phyloP scores from a whole-genome alignment of 2,329 filamentous ascomycete species.

The Lizonia empirigonia region DNA sequence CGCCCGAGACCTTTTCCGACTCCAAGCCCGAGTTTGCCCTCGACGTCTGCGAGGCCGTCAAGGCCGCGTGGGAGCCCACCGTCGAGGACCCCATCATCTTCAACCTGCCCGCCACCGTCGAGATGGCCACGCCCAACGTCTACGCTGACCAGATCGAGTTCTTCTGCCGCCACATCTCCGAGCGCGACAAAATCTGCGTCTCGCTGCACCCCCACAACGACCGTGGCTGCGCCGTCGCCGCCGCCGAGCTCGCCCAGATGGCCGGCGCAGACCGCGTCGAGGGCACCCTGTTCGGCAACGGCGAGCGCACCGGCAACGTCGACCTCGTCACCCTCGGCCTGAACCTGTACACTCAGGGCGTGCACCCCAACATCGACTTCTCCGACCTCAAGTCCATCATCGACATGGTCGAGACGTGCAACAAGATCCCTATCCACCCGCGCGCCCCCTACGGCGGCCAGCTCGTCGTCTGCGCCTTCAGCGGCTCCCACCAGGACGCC shows the following conservation, averaged over 20 bases:
- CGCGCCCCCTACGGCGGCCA: slow-evolving; percentile 90
- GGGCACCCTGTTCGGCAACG: slow-evolving; percentile 92
- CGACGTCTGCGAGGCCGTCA: slow-evolving; percentile 87
- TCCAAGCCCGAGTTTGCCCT: slow-evolving; percentile 82
- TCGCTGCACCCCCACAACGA: slow-evolving; percentile 96
- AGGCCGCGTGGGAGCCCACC: slow-evolving; percentile 86
- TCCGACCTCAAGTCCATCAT: slow-evolving; percentile 87
- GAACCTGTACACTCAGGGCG: slow-evolving; percentile 93
- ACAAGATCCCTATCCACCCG: slow-evolving; percentile 91
- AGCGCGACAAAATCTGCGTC: slow-evolving; percentile 85
- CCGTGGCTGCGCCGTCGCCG: slow-evolving; percentile 85
- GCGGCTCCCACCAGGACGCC: slow-evolving; percentile 90
- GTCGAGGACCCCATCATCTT: slow-evolving; percentile 86
- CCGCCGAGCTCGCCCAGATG: slow-evolving; percentile 93
- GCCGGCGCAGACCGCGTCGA: slow-evolving; percentile 93
- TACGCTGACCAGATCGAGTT: slow-evolving; percentile 97
- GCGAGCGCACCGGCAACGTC: slow-evolving; percentile 93
- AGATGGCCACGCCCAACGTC: slow-evolving; percentile 92
- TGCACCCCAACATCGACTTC: slow-evolving; percentile 85
- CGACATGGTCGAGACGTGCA: slow-evolving; percentile 86
- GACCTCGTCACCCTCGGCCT: slow-evolving; percentile 90
- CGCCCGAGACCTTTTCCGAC: slow-evolving; percentile 89
- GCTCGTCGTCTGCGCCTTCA: slow-evolving; percentile 91
- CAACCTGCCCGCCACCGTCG: slow-evolving; percentile 94
- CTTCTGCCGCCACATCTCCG: slow-evolving; percentile 84